Base-by-base conservation (phyloP, 2,329 filamentous ascomycete species). In the Plenodomus lindquistii region DNA sequence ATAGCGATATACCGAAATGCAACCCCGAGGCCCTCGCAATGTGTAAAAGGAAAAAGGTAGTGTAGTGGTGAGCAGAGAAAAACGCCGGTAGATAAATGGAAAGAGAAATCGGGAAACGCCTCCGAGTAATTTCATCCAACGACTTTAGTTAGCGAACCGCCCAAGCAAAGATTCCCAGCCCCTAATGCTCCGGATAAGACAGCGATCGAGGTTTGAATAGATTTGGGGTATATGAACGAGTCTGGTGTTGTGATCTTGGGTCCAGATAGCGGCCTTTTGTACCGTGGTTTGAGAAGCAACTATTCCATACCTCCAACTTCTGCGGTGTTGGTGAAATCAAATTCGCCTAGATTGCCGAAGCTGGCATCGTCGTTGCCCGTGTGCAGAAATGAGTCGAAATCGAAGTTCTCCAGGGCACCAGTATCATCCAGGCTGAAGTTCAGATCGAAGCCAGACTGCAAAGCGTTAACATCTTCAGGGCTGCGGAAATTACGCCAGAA, bases 341-440 rank as follows among this genome's bases (percentile, higher is more conserved):
- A 70, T 35, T 69, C 66, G 17, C 41, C 55, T 39, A 69, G 42
- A 29, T 66, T 65, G 40, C 70, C 69, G 35, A 77, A 70, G 9
- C 59, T 67, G 31, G 56, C 62, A 19, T 63, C 74, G 55, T 81
- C 81, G 34, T 76, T 75, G 35, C 72, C 74, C 21, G 79, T 82
- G 60, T 85, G 83, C 43, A 87, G 74, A 74, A 86, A 87, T 15
- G 80, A 83, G 63, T 86, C 84, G 66, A 87, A 87, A 68, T 87
- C 83, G 66, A 87, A 86, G 80, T 80, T 73, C 75, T 85, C 61
- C 76, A 84, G 76, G 79, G 89, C 80, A 84, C 91, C 77, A 81
- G 52, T 42, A 80, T 61, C 48, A 75, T 81, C 69, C 27, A 31
- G 27, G 75, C 77, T 77, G 77, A 68, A 60, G 40, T 64, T 67